Base-by-base conservation (phyloP, 306 rosid genomes). In the Hippophae gyantsensis region DNA sequence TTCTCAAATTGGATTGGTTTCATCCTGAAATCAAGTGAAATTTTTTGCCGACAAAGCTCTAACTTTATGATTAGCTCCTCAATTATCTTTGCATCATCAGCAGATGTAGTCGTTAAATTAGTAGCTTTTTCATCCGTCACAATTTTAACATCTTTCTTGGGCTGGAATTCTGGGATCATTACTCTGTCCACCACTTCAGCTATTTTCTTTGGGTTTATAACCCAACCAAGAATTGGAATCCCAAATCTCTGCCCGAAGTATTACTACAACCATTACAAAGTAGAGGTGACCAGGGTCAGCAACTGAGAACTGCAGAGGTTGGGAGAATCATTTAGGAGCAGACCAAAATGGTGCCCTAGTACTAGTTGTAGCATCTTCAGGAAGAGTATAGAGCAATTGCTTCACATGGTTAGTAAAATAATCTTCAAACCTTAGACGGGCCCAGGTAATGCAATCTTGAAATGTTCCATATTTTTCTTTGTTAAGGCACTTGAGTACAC, bases 341-440 rank as follows among this genome's bases (percentile, higher is more conserved):
- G 0, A 18, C 23, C 23, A 18, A 1, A 18, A 18, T 18, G 23
- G 23, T 18, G 1, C 23, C 23, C 99, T 96, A 25, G 85, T 92
- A 71, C 99, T 88, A 9, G 99, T 92, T 59, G 79, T 67, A 58
- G 99, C 96, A 78, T 92, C 89, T 78, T 92, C 96, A 32, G 99
- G 99, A 32, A 88, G 88, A 58, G 95, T 92, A 78, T 83, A 92
- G 44, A 66, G 70, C 76, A 92, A 79, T 79, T 92, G 99, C 84
- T 92, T 92, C 46, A 92, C 88, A 44, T 95, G 89, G 72, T 88
- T 48, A 12, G 80, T 55, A 81, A 81, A 92, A 77, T 88, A 92
- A 82, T 92, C 99, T 74, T 92, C 99, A 65, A 92, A 18, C 23
- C 23, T 88, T 48, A 88, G 77, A 54, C 95, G 87, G 43, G 99